A percentile compares a stretch with the other conserved stretches of the same genome.
These are phyloP conservation scores for Arthrinium phaeospermum DNA, from an alignment of 2,329 filamentous ascomycete species.

Conservation along the genomic window DNA sequence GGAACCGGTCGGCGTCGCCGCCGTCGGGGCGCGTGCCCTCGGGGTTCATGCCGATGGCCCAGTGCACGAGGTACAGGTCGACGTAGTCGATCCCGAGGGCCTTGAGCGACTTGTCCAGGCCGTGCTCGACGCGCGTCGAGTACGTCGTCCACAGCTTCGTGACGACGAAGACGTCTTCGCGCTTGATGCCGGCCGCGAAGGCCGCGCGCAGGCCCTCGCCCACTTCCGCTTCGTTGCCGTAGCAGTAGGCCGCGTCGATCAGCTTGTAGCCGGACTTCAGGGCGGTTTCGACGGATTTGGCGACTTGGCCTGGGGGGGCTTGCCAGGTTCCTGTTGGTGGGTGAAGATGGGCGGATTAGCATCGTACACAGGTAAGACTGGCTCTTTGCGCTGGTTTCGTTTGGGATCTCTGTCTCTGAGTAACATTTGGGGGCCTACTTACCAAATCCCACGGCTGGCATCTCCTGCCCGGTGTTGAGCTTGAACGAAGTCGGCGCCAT, in stretches of 20 bases:
- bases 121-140: constrained; percentile 71
- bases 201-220: constrained; percentile 78
- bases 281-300: constrained; percentile 62
- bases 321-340: constrained; percentile 66
- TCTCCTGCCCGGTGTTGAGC: constrained; percentile 68
- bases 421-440: constrained; percentile 26
- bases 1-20: constrained; percentile 76
- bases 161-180: constrained; percentile 82
- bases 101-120: constrained; percentile 75
- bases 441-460: constrained; percentile 70
- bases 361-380: neutral
- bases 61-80: constrained; percentile 83
- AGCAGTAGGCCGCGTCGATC: constrained; percentile 77
- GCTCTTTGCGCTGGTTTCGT: neutral
- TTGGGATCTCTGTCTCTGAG: too few species aligned
- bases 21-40: constrained; percentile 54
- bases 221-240: constrained; percentile 83
- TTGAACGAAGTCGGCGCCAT: constrained; percentile 65
- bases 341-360: neutral
- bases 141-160: constrained; percentile 88
- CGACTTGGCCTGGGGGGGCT: constrained; percentile 62
- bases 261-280: constrained; percentile 63
- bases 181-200: constrained; percentile 71
- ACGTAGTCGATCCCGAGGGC: constrained; percentile 79
- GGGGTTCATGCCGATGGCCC: constrained; percentile 82